Conservation (phyloP, 805 yeast species). For the Barnettozyma botsteinii region DNA sequence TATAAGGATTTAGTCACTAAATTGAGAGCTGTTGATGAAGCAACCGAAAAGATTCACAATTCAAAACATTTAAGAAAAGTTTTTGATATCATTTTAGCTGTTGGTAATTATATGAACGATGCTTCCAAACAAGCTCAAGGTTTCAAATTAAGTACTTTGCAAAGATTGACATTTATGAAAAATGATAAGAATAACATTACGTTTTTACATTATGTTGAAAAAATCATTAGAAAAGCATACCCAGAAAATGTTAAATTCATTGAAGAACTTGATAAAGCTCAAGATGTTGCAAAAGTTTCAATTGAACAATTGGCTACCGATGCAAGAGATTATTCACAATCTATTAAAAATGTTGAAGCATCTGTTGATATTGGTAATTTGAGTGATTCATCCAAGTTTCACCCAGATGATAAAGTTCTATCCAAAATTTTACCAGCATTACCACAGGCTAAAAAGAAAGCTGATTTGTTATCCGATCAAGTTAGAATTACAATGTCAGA, state of each 20-base stretch:
- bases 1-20: slow-evolving; percentile 66
- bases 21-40: slow-evolving; percentile 64
- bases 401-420: slow-evolving; percentile 76
- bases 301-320: slow-evolving; percentile 77
- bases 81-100: slow-evolving; percentile 78
- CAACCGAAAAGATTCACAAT: slow-evolving; percentile 57
- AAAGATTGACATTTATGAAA: slow-evolving; percentile 82
- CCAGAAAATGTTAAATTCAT: slow-evolving; percentile 73
- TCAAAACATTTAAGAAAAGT: slow-evolving; percentile 67
- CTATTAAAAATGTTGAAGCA: slow-evolving; percentile 61
- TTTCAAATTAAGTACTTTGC: slow-evolving; percentile 84
- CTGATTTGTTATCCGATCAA: slow-evolving; percentile 58
- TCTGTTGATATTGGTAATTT: slow-evolving; percentile 80
- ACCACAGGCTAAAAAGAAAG: slow-evolving; percentile 70
- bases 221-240: slow-evolving; percentile 73
- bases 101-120: slow-evolving; percentile 91
- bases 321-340: slow-evolving; percentile 55
- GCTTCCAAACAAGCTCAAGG: slow-evolving; percentile 90
- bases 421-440: slow-evolving; percentile 56
- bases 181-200: slow-evolving; percentile 76
- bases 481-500: slow-evolving; percentile 56
- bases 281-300: slow-evolving; percentile 62
- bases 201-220: slow-evolving; percentile 88
- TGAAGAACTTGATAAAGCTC: slow-evolving; percentile 52
- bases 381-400: slow-evolving; percentile 71